Evolutionary conservation across 495 filamentous ascomycete species (phyloP).

Genomic region (Cladorrhinum samala): DNA sequence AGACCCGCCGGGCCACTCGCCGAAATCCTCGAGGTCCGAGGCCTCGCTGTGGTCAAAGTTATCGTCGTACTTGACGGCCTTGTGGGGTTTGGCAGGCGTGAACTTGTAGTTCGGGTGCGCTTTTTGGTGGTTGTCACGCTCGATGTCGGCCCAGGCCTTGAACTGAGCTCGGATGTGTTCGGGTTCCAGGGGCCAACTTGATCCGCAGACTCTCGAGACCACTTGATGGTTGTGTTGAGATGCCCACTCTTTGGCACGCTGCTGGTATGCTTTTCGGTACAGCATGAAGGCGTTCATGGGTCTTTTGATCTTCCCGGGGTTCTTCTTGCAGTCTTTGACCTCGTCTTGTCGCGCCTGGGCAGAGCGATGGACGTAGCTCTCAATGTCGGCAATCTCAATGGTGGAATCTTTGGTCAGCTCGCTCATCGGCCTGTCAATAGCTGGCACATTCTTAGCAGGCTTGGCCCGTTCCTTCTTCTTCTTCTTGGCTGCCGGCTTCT

Average conservation of each 20-base stretch:
- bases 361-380: constrained; percentile 70
- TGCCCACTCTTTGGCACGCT: constrained; percentile 76
- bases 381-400: constrained; percentile 71
- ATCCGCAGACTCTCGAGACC: constrained; percentile 76
- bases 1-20: constrained; percentile 25
- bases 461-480: constrained; percentile 50
- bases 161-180: constrained; percentile 67
- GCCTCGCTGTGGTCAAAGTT: constrained; percentile 33
- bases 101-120: constrained; percentile 96
- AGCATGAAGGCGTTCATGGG: constrained; percentile 99
- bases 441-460: constrained; percentile 42
- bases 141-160: constrained; percentile 71
- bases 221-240: constrained; percentile 90
- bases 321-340: constrained; percentile 59
- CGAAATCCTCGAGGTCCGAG: constrained; percentile 32
- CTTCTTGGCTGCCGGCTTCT: constrained; percentile 33
- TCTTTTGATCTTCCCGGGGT: constrained; percentile 72
- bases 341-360: constrained; percentile 59
- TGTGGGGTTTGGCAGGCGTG: constrained; percentile 69
- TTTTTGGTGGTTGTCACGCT: constrained; percentile 76
- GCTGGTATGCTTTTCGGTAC: constrained; percentile 88
- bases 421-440: constrained; percentile 66
- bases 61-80: constrained; percentile 35
- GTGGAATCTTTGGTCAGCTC: constrained; percentile 59
- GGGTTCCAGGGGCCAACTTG: constrained; percentile 81